Evolutionary conservation across 2,329 filamentous ascomycete species (phyloP).

Genomic region (Tolypocladium sp.): DNA sequence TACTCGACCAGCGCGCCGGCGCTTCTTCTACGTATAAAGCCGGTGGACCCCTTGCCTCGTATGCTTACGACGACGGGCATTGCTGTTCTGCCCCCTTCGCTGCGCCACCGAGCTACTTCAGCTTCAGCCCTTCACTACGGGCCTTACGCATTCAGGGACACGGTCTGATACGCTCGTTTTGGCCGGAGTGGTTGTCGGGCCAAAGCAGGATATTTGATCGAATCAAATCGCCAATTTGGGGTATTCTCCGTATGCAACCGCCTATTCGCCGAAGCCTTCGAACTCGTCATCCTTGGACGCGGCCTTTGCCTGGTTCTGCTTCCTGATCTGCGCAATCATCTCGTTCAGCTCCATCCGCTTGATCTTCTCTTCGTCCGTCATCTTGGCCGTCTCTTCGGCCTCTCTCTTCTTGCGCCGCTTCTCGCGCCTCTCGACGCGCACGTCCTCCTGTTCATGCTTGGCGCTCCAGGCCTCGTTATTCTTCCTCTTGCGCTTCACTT

Average conservation of each 20-base stretch:
- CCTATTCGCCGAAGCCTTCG: constrained; percentile 46
- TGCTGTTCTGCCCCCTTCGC: too few species aligned
- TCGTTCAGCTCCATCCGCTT: constrained; percentile 54
- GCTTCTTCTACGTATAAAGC: too few species aligned
- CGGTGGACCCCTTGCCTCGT: too few species aligned
- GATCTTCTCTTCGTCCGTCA: constrained; percentile 62
- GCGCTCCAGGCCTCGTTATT: constrained; percentile 65
- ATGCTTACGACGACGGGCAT: too few species aligned
- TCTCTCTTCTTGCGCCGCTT: constrained; percentile 57
- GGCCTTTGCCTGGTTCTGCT: constrained; percentile 39
- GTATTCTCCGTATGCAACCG: not conserved
- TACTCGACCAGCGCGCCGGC: too few species aligned
- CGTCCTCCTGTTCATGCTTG: constrained; percentile 57
- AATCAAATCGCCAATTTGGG: not conserved
- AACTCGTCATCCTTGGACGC: constrained; percentile 41
- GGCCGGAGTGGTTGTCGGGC: not conserved
- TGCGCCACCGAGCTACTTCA: too few species aligned
- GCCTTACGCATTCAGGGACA: too few species aligned
- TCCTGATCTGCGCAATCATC: constrained; percentile 56
- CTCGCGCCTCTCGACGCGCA: constrained; percentile 52
- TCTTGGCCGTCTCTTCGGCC: constrained; percentile 49
- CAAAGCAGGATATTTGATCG: not conserved
- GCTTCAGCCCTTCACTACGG: too few species aligned
- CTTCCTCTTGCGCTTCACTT: constrained; percentile 47
- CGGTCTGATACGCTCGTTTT: not conserved